Conservation (phyloP, 2,329 filamentous ascomycete species). For the Colletotrichum sp. region DNA sequence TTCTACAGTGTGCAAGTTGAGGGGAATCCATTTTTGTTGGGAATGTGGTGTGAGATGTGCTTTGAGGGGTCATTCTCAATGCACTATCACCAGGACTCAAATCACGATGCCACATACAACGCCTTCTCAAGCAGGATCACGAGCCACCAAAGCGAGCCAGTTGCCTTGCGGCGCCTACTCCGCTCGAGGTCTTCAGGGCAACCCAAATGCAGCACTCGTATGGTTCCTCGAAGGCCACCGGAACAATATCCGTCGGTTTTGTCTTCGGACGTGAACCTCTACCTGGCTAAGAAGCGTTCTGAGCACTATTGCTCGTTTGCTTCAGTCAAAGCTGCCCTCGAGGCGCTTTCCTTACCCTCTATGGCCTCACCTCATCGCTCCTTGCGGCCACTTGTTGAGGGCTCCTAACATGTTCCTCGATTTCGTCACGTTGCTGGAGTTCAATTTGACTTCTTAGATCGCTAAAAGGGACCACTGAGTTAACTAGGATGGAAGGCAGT, state of each 20-base stretch:
- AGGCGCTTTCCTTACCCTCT: neutral
- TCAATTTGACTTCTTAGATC: neutral
- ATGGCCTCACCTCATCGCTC: accelerated
- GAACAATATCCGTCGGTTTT: neutral
- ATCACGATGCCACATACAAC: neutral
- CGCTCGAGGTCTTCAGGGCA: neutral
- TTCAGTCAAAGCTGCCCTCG: neutral
- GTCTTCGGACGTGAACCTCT: neutral
- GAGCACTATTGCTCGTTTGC: neutral
- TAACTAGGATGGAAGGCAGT: neutral
- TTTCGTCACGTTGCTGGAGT: neutral
- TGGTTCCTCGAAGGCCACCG: neutral
- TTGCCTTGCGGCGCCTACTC: neutral
- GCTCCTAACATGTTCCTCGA: neutral
- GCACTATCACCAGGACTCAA: neutral
- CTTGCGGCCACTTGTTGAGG: neutral
- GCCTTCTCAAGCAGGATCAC: neutral
- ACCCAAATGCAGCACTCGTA: neutral
- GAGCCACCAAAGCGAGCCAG: neutral
- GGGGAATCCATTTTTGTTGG: neutral
- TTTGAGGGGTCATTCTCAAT: neutral
- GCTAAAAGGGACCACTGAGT: neutral
- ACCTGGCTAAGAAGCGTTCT: neutral
- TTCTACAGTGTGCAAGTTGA: neutral
- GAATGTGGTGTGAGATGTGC: neutral